These are phyloP conservation scores for Moelleriella libera DNA, from an alignment of 2,329 filamentous ascomycete genomes.

Conservation along the genomic window DNA sequence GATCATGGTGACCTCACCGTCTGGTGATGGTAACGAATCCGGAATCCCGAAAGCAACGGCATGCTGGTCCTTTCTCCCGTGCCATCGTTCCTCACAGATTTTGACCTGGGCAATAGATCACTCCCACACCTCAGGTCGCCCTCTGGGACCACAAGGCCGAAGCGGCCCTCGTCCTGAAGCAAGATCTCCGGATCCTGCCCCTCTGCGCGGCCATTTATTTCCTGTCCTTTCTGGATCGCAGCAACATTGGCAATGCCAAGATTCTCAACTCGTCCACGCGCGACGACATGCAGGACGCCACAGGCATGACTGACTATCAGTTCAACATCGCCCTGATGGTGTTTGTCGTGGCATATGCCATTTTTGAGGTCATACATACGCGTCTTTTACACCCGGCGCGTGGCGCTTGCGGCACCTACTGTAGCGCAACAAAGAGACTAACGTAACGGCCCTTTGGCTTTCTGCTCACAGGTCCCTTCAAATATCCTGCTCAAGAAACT, in stretches of 20 bases:
- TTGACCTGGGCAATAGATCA: too few relatives aligned
- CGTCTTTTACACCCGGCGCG: background rate
- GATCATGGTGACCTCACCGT: too few relatives aligned
- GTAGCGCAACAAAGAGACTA: background rate
- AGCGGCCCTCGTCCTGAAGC: slow-evolving; percentile 20
- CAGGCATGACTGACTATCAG: slow-evolving; percentile 44
- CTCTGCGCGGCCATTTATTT: slow-evolving; percentile 51
- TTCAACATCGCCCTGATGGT: slow-evolving; percentile 46
- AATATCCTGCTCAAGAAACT: slow-evolving; percentile 54
- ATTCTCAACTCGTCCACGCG: slow-evolving; percentile 46
- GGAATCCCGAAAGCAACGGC: too few relatives aligned
- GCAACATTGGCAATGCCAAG: slow-evolving; percentile 57
- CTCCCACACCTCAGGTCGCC: too few relatives aligned
- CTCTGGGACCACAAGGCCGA: background rate
- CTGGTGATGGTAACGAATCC: too few relatives aligned
- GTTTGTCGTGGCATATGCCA: slow-evolving; percentile 43
- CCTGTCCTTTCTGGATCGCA: slow-evolving; percentile 52
- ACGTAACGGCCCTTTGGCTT: too few relatives aligned
- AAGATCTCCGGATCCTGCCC: slow-evolving; percentile 50
- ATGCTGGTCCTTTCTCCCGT: too few relatives aligned
- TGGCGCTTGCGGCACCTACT: background rate
- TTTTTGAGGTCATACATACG: slow-evolving; percentile 21
- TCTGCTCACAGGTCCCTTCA: slow-evolving; percentile 40
- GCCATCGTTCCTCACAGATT: too few relatives aligned
- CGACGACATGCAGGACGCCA: slow-evolving; percentile 48